Conservation (phyloP, 148 eudicot species). For the Camellia granthamiana region DNA sequence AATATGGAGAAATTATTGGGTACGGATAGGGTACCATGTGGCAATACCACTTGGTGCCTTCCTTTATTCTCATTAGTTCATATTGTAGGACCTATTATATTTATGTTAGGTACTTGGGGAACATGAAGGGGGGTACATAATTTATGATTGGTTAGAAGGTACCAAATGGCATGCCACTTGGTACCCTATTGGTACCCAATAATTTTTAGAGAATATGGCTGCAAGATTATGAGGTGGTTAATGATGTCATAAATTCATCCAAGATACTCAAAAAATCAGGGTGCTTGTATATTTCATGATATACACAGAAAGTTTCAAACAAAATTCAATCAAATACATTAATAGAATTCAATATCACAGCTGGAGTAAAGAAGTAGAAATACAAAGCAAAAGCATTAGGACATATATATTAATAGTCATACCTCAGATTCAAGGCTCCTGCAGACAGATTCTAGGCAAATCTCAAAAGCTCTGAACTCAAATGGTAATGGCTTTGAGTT, state of each 20-base stretch:
- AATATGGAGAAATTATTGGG: too few species aligned
- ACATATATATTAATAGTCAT: background rate
- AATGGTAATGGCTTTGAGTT: background rate
- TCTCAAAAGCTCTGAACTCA: constrained; percentile 10
- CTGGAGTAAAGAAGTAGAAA: background rate
- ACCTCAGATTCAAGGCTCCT: constrained; percentile 11
- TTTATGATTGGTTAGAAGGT: too few species aligned
- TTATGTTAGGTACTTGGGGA: too few species aligned
- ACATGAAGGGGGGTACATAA: too few species aligned
- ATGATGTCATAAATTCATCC: background rate
- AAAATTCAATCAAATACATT: background rate
- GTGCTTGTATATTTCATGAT: background rate
- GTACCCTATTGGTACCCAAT: too few species aligned
- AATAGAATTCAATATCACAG: background rate
- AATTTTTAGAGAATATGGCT: background rate
- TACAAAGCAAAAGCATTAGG: background rate
- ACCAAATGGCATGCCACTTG: too few species aligned
- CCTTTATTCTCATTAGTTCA: too few species aligned
- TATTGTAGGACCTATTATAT: too few species aligned
- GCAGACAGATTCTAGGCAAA: constrained; percentile 13
- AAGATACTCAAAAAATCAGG: too few species aligned
- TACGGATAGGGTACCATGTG: too few species aligned
- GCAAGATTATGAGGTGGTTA: background rate
- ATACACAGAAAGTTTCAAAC: background rate
- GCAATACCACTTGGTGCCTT: too few species aligned